Evolutionary conservation across 2,329 filamentous ascomycete species (phyloP).

Genomic region (Sphaerulina populicola): DNA sequence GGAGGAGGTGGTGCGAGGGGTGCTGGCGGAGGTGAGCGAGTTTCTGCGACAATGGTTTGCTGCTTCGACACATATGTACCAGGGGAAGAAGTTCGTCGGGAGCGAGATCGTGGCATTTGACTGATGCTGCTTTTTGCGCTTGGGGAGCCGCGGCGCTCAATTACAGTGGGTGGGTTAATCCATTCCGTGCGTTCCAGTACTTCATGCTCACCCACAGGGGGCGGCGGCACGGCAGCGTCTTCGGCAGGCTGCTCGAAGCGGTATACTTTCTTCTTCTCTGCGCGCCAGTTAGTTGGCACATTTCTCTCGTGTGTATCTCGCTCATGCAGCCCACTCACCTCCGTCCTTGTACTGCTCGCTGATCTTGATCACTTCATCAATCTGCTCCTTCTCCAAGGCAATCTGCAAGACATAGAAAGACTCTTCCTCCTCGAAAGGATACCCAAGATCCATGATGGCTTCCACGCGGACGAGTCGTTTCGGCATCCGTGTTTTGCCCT

Average conservation of each 20-base stretch:
- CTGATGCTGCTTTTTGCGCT: conserved; percentile 25
- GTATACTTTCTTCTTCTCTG: conserved; percentile 33
- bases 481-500: conserved; percentile 84
- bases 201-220: conserved; percentile 28
- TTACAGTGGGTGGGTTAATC: conserved; percentile 34
- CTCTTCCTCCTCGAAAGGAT: conserved; percentile 82
- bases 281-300: conserved; percentile 14
- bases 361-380: conserved; percentile 76
- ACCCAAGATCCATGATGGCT: conserved; percentile 74
- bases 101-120: conserved; percentile 22
- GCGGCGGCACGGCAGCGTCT: conserved; percentile 18
- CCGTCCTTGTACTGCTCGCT: conserved; percentile 62
- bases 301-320: no score
- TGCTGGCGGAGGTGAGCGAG: conserved; percentile 19
- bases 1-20: conserved; percentile 16
- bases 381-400: conserved; percentile 81
- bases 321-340: conserved; percentile 30
- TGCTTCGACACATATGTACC: conserved; percentile 26
- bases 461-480: conserved; percentile 68
- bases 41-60: conserved; percentile 28
- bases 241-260: conserved; percentile 30
- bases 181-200: conserved; percentile 33
- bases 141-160: conserved; percentile 24
- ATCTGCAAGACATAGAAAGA: conserved; percentile 73
- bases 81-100: conserved; percentile 21